Evolutionary conservation across 2,329 filamentous ascomycete genomes (phyloP).

Genomic region (Atkinsonella texensis): DNA sequence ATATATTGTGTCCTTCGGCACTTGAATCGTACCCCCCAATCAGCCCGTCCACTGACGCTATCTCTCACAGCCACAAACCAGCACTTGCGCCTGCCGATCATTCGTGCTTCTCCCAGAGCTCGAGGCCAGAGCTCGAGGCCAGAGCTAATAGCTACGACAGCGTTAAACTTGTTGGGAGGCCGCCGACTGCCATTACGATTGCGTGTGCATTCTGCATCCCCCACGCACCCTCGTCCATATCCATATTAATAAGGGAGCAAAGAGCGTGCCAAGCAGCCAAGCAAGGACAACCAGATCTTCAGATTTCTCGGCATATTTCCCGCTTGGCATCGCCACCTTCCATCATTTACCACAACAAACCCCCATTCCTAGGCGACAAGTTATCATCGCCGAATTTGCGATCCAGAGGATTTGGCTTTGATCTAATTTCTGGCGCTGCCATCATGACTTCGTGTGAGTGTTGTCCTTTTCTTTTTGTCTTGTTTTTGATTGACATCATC

Average conservation of each 20-base stretch:
- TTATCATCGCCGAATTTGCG: not conserved
- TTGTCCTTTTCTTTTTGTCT: not conserved
- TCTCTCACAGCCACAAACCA: too few species aligned
- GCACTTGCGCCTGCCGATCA: not conserved
- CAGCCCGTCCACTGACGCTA: too few species aligned
- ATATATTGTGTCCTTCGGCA: too few species aligned
- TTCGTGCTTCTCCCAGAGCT: not conserved
- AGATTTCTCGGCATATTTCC: not conserved
- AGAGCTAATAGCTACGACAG: too few species aligned
- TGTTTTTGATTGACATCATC: not conserved
- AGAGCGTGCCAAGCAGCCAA: not conserved
- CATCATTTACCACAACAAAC: not conserved
- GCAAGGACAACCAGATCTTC: not conserved
- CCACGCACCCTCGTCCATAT: not conserved
- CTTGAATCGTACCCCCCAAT: too few species aligned
- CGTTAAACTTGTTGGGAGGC: not conserved
- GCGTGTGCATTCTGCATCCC: not conserved
- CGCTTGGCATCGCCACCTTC: not conserved
- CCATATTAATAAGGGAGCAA: not conserved
- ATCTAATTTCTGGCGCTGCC: not conserved
- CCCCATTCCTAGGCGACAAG: not conserved
- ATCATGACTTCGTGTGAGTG: conserved; percentile 6
- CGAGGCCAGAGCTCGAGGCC: too few species aligned
- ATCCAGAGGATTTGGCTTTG: not conserved
- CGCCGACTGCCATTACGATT: not conserved